Base-by-base conservation (phyloP, 441 rosid species). In the Sinapis alba region DNA sequence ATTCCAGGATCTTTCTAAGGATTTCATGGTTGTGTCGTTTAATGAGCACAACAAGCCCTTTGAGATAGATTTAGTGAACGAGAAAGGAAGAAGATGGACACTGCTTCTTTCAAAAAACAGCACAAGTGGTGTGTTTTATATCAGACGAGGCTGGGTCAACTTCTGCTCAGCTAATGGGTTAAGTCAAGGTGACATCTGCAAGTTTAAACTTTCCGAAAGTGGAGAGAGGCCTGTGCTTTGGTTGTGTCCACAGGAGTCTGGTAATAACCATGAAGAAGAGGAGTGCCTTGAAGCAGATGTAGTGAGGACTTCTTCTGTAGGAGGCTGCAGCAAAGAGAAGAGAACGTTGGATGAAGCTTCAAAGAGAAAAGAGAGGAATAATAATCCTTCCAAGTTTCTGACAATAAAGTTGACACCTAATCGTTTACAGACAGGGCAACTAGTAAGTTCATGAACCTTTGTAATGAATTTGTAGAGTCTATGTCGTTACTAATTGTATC, bases 81-180 rank as follows among this genome's bases (percentile, higher is more conserved):
- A 47, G 36, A 2, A 50, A 8, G 72, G 72, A 45, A 65, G 80
- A 65, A 71, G 1, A 65, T 77, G 80, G 76, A 59, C 57, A 18
- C n/a, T 77, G 68, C 1, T 19, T 34, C 68, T 71, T 50, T 16
- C 72, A 0, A 58, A 9, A 65, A 77, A 77, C 80, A 59, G 0
- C 20, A 23, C 80, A 59, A 77, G 20, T 58, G 38, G 63, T 77
- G 76, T 65, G 34, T 77, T 65, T 71, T 77, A 71, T 63, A 77
- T 77, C 58, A 71, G 76, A 71, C 36, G 20, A 45, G 76, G 80
- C 32, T 77, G 80, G 80, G 5, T 2, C 2, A 65, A 65, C 27
- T 65, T 77, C 20, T 77, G 80, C 58, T 32, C 15, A 0, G 23
- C 38, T 32, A 77, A 77, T 65, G 58, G 10, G 36, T 11, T 77